phyloP scores from a whole-genome alignment of 2,329 filamentous ascomycete species.

The Capronia epimyces region DNA sequence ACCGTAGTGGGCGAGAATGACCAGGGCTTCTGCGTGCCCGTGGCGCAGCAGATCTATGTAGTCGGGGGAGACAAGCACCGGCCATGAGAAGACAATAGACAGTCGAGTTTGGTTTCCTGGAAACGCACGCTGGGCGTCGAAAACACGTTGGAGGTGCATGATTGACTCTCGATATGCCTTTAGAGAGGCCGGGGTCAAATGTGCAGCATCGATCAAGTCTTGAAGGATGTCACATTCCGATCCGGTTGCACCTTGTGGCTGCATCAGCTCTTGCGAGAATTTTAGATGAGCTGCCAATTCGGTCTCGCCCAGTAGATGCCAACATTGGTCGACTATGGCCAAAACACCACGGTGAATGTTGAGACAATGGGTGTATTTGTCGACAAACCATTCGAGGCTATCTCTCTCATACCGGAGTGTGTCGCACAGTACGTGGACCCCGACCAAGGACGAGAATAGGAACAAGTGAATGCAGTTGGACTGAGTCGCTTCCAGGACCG shows the following conservation, averaged over 20 bases:
- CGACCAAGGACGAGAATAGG: slow-evolving; percentile 24
- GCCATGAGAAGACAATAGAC: slow-evolving; percentile 31
- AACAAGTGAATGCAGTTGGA: slow-evolving; percentile 23
- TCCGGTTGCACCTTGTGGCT: background rate
- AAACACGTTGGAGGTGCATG: slow-evolving; percentile 14
- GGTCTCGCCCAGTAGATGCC: slow-evolving; percentile 9
- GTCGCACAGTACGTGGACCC: slow-evolving; percentile 40
- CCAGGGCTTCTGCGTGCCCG: slow-evolving; percentile 34
- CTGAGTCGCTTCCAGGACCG: slow-evolving; percentile 12
- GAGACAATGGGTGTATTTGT: slow-evolving; percentile 29
- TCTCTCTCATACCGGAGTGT: slow-evolving; percentile 39
- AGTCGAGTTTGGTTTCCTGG: background rate
- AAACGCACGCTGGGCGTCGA: slow-evolving; percentile 8
- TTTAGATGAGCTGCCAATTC: slow-evolving; percentile 16
- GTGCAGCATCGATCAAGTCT: slow-evolving; percentile 11
- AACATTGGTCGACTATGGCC: slow-evolving; percentile 10
- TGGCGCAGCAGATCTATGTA: slow-evolving; percentile 36
- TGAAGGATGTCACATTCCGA: slow-evolving; percentile 12
- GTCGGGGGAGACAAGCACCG: slow-evolving; percentile 32
- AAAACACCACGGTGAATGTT: slow-evolving; percentile 30
- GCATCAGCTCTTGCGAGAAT: background rate
- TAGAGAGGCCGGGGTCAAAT: slow-evolving; percentile 6
- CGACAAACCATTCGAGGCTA: slow-evolving; percentile 36
- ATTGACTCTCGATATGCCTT: slow-evolving; percentile 17
- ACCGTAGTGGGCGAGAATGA: slow-evolving; percentile 31